A percentile compares a stretch with the other conserved stretches of the same genome.
Evolutionary conservation across 2,329 filamentous ascomycete genomes (phyloP).

Genomic region (Claviceps monticola): DNA sequence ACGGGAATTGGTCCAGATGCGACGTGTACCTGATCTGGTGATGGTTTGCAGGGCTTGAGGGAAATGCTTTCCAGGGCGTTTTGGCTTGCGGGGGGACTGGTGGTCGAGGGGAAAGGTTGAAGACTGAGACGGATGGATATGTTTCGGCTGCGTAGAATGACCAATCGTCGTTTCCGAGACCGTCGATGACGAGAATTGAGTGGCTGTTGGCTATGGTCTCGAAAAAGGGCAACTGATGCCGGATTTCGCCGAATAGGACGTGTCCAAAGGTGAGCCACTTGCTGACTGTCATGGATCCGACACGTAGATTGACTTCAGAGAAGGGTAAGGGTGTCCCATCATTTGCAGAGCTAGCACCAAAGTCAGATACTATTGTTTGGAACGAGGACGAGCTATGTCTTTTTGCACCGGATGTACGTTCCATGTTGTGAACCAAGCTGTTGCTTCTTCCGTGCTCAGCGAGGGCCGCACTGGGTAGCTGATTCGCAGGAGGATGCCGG

Average conservation of each 20-base stretch:
- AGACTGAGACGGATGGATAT: conserved; percentile 61
- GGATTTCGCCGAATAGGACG: conserved; percentile 67
- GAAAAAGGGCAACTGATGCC: conserved; percentile 48
- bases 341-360: conserved; percentile 33
- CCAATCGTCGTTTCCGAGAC: conserved; percentile 79
- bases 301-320: conserved; percentile 60
- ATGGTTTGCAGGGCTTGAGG: conserved; percentile 52
- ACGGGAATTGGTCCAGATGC: conserved; percentile 55
- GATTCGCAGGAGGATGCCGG: conserved; percentile 25
- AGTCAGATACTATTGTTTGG: conserved; percentile 26
- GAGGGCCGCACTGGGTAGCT: background rate
- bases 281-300: conserved; percentile 72
- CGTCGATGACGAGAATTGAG: conserved; percentile 65
- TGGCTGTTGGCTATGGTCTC: conserved; percentile 29
- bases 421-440: background rate
- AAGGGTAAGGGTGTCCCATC: conserved; percentile 50
- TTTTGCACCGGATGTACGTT: conserved; percentile 9
- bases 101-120: conserved; percentile 54
- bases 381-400: conserved; percentile 19
- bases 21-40: conserved; percentile 58
- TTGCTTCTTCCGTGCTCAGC: background rate
- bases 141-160: conserved; percentile 68
- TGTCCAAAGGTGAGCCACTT: conserved; percentile 81
- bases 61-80: conserved; percentile 30
- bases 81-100: conserved; percentile 32